Evolutionary conservation across 2,329 filamentous ascomycete species (phyloP).

Genomic region (Cercospora canescens): DNA sequence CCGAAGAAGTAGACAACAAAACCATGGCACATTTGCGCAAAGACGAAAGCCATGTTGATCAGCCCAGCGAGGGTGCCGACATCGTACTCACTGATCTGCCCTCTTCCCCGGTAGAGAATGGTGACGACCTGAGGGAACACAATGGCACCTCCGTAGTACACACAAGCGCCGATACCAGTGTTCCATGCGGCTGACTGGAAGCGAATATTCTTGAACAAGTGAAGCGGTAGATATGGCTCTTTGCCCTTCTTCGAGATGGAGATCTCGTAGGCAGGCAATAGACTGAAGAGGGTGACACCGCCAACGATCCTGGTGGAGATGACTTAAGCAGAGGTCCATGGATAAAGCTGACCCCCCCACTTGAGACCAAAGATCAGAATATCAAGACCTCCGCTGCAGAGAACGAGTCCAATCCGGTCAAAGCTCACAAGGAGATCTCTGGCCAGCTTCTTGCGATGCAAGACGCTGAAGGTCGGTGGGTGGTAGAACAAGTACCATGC

Average conservation of each 20-base stretch:
- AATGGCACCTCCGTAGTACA: conserved; percentile 29
- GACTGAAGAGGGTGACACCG: conserved; percentile 25
- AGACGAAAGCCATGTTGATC: conserved; percentile 29
- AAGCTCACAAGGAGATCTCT: conserved; percentile 29
- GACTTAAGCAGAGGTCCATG: conserved; percentile 32
- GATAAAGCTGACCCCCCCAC: conserved; percentile 34
- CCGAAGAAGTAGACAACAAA: conserved; percentile 28
- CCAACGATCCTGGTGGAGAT: conserved; percentile 33
- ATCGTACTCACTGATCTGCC: conserved; percentile 30
- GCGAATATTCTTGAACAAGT: conserved; percentile 31
- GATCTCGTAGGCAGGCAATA: conserved; percentile 29
- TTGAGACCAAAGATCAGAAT: conserved; percentile 31
- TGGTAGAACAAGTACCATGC: conserved; percentile 39
- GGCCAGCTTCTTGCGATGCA: conserved; percentile 29
- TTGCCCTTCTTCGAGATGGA: conserved; percentile 24
- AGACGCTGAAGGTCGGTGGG: conserved; percentile 32
- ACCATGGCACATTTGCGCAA: conserved; percentile 31
- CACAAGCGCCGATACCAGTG: conserved; percentile 27
- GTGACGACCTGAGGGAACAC: conserved; percentile 30
- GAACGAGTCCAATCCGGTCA: conserved; percentile 8
- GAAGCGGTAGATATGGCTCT: conserved; percentile 18
- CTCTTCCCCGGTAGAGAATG: conserved; percentile 26
- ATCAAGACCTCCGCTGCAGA: conserved; percentile 26
- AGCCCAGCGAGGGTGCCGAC: conserved; percentile 29
- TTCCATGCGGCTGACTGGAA: conserved; percentile 30